Base-by-base conservation (phyloP, 495 filamentous ascomycete genomes). In the Jackrogersella multiformis region DNA sequence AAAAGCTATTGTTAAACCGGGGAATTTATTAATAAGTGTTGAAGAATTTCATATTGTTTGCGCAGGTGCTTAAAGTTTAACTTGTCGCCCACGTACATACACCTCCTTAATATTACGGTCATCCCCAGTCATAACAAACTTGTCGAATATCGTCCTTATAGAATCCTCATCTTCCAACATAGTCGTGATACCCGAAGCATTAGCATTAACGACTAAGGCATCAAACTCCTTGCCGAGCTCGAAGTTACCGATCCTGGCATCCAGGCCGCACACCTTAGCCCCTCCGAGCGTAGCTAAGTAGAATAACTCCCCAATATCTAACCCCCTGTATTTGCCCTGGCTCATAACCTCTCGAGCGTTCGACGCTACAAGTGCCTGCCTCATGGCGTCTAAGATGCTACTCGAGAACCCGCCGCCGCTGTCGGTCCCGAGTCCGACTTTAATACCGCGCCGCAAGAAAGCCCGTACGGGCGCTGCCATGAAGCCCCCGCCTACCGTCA, bases 391-490 rank as follows among this genome's bases (percentile, higher is more conserved):
- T 12, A 88, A 68, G 13, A 88, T 88, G 36, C 81, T 84, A n/a
- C 75, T 77, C 4, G 83, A 85, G 70, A 82, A 86, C 18, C 88
- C 89, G n/a, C 88, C 89, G 2, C 86, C 86, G 54, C 84, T 86
- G 61, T 91, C 88, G 0, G 89, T 90, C 0, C 88, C 89, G 15
- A 91, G 71, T 0, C 87, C 88, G 10, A 91, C 85, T 65, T 89
- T 89, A 54, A 90, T 84, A 0, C 81, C 87, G 3, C 79, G 77
- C 8, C 78, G 72, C 9, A 90, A 70, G 56, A 87, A 86, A 36
- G 84, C 82, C 18, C 86, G 78, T 0, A 89, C 74, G 0, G 86
- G 86, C 3, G 87, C 86, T 2, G 86, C 83, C 79, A 88, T 87
- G 55, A 87, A 88, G 10, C 81, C 81, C 10, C 80, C 84, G 12